phyloP scores from a whole-genome alignment of 345 rosid genomes.

The Viola odorata region DNA sequence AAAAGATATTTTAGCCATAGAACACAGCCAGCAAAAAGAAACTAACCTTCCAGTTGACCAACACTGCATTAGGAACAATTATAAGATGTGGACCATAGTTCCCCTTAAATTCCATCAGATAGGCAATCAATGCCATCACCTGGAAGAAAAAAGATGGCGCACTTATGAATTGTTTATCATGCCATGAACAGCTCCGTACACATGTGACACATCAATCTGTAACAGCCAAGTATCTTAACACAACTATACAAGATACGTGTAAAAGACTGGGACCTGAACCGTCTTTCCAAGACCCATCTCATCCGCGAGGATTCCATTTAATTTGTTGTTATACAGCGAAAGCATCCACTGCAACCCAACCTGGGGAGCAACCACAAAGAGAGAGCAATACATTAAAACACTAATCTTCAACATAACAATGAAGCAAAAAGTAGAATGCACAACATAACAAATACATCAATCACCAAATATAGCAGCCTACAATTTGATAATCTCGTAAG shows the following conservation, averaged over 20 bases:
- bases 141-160: constrained; percentile 22
- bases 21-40: constrained; percentile 2
- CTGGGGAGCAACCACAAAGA: constrained; percentile 29
- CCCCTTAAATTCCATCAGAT: constrained; percentile 98
- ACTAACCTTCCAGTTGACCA: constrained; percentile 99
- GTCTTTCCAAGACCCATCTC: constrained; percentile 99
- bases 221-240: too few species aligned
- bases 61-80: constrained; percentile 96
- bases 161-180: background rate
- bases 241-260: too few species aligned
- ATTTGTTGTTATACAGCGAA: constrained; percentile 92
- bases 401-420: constrained; percentile 9
- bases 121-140: constrained; percentile 99
- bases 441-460: constrained; percentile 8
- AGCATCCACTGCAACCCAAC: constrained; percentile 99
- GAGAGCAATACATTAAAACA: constrained; percentile 1
- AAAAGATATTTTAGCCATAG: constrained; percentile 5
- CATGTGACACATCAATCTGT: too few species aligned
- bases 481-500: constrained; percentile 97
- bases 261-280: constrained; percentile 59
- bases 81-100: constrained; percentile 99
- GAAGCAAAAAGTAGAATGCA: constrained; percentile 3
- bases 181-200: too few species aligned
- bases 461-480: constrained; percentile 33
- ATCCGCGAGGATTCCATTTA: constrained; percentile 98